Evolutionary conservation across 768 basidiomycete genomes (phyloP).

Genomic region (Mycena indigotica): DNA sequence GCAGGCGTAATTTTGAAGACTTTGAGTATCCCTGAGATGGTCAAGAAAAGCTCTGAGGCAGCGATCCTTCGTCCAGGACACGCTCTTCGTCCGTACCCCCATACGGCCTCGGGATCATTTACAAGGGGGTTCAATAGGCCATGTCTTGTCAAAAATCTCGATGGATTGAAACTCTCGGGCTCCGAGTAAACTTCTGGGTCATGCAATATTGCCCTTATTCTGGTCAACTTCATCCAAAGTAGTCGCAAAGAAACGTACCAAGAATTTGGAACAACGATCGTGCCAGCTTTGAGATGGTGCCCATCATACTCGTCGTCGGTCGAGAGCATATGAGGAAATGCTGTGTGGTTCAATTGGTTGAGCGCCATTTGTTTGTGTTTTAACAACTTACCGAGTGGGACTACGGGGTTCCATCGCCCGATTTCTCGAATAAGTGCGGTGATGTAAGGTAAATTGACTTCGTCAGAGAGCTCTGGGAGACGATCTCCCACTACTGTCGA

Average conservation of each 20-base stretch:
- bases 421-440: slow-evolving; percentile 16
- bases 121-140: slow-evolving; percentile 18
- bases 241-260: slow-evolving; percentile 16
- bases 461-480: slow-evolving; percentile 19
- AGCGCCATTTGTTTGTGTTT: no score
- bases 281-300: slow-evolving; percentile 29
- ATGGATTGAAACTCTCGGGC: slow-evolving; percentile 35
- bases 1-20: slow-evolving; percentile 29
- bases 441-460: slow-evolving; percentile 15
- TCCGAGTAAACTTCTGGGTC: slow-evolving; percentile 34
- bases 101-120: slow-evolving; percentile 23
- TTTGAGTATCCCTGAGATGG: slow-evolving; percentile 29
- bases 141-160: slow-evolving; percentile 34
- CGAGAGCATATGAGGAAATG: slow-evolving; percentile 26
- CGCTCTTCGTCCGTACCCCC: slow-evolving; percentile 25
- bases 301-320: slow-evolving; percentile 32
- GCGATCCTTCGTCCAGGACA: slow-evolving; percentile 28
- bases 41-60: slow-evolving; percentile 29
- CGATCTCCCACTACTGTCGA: slow-evolving; percentile 24
- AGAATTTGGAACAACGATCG: slow-evolving; percentile 27
- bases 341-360: slow-evolving; percentile 3
- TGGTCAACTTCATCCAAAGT: background rate
- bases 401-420: slow-evolving; percentile 17
- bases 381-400: slow-evolving; percentile 10
- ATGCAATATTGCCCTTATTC: slow-evolving; percentile 34